These are phyloP conservation scores for Entomortierella chlamydospora DNA, from an alignment of 192 early-diverging fungal species.

Conservation along the genomic window DNA sequence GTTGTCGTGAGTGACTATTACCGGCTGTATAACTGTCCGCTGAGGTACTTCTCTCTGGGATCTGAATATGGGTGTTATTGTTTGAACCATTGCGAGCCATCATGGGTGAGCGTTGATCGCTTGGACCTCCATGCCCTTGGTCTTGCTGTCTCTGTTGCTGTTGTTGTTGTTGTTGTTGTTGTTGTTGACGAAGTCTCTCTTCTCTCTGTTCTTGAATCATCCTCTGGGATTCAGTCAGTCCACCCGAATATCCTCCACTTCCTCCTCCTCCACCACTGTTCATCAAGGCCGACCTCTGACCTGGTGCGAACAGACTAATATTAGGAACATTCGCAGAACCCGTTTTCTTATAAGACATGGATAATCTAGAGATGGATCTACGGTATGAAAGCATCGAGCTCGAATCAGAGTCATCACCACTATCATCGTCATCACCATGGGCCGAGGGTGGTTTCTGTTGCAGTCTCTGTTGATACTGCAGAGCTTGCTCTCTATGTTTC, in stretches of 20 bases:
- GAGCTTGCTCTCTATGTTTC: conserved; percentile 27
- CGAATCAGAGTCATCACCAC: conserved; percentile 44
- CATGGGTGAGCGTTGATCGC: conserved; percentile 22
- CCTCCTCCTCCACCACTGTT: not conserved
- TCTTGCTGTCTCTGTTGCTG: not conserved
- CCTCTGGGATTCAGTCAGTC: conserved; percentile 29
- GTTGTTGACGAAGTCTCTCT: conserved; percentile 44
- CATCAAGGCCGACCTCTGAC: conserved; percentile 32
- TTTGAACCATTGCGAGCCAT: conserved; percentile 7
- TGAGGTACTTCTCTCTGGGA: conserved; percentile 39
- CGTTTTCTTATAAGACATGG: conserved; percentile 42
- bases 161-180: conserved; percentile 23
- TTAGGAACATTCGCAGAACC: conserved; percentile 30
- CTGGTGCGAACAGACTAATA: conserved; percentile 38
- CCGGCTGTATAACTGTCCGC: conserved; percentile 16
- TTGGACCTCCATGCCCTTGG: not conserved
- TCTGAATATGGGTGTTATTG: not conserved
- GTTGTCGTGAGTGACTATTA: conserved; percentile 20
- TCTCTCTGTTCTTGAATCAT: conserved; percentile 52
- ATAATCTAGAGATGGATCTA: conserved; percentile 41
- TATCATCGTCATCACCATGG: conserved; percentile 31
- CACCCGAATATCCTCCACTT: conserved; percentile 4
- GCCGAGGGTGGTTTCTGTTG: conserved; percentile 44
- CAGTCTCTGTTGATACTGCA: conserved; percentile 43
- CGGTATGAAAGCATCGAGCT: conserved; percentile 46